These are phyloP conservation scores for Coprinopsis strossmayeri DNA, from an alignment of 768 basidiomycete genomes.

Conservation along the genomic window DNA sequence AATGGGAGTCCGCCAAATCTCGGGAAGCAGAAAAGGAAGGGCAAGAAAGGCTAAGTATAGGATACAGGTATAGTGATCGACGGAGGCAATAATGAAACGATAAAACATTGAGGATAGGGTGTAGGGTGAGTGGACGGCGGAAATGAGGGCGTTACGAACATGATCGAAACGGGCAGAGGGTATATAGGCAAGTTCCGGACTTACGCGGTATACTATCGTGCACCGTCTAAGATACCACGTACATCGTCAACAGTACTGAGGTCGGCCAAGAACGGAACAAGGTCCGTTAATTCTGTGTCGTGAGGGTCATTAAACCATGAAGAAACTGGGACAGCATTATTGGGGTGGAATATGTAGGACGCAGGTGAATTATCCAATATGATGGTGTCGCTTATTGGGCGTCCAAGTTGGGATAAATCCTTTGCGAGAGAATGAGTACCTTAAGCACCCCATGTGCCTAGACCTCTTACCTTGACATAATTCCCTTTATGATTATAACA, in stretches of 20 bases:
- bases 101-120: slow-evolving; percentile 1
- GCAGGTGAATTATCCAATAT: slow-evolving; percentile 99
- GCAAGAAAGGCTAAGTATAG: background rate
- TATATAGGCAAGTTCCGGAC: background rate
- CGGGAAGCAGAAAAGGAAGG: background rate
- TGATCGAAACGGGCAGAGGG: background rate
- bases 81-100: background rate
- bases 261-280: slow-evolving; percentile 92
- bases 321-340: slow-evolving; percentile 98
- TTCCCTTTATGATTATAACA: slow-evolving; percentile 99
- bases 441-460: background rate
- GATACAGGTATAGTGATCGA: background rate
- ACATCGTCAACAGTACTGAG: slow-evolving; percentile 83
- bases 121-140: background rate
- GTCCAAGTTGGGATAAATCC: slow-evolving; percentile 96
- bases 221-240: slow-evolving; percentile 84
- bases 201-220: slow-evolving; percentile 42
- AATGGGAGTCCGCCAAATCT: background rate
- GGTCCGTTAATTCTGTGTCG: slow-evolving; percentile 93
- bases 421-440: slow-evolving; percentile 23
- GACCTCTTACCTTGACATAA: slow-evolving; percentile 83
- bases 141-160: background rate
- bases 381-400: slow-evolving; percentile 89
- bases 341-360: slow-evolving; percentile 98
- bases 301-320: slow-evolving; percentile 99